A percentile compares a stretch with the other conserved stretches of the same genome.
These are phyloP conservation scores for Alisma plantagoaquatica DNA, from an alignment of 106 monocot genomes.

Conservation along the genomic window DNA sequence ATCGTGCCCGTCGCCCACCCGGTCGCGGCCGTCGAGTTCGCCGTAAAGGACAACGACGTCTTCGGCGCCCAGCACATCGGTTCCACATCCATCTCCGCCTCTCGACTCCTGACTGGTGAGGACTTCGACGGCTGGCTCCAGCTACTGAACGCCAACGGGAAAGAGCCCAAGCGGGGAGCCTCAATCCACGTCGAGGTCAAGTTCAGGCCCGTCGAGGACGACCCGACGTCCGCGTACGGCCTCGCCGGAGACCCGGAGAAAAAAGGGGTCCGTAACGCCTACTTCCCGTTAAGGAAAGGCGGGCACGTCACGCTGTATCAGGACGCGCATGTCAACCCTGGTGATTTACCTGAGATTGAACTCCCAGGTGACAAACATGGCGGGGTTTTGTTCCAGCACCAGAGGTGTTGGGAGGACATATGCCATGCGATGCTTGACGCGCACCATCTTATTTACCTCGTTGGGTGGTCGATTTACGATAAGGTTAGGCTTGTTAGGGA, in stretches of 20 bases:
- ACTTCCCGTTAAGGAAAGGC: conserved; percentile 24
- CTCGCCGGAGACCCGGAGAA: conserved; percentile 10
- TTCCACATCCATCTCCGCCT: conserved; percentile 11
- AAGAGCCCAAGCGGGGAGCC: background rate
- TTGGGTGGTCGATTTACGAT: too few relatives aligned
- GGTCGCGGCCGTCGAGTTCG: conserved; percentile 27
- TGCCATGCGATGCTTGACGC: too few relatives aligned
- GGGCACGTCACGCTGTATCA: conserved; percentile 26
- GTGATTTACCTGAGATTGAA: too few relatives aligned
- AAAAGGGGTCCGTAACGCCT: conserved; percentile 13
- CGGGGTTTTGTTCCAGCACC: too few relatives aligned
- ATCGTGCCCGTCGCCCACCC: conserved; percentile 43
- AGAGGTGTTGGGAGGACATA: too few relatives aligned
- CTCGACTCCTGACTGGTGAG: background rate
- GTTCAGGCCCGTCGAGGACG: conserved; percentile 15
- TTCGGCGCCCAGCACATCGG: conserved; percentile 65
- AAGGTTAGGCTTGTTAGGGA: too few relatives aligned
- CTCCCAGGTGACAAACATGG: too few relatives aligned
- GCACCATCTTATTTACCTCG: too few relatives aligned
- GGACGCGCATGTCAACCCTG: too few relatives aligned
- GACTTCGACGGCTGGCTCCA: conserved; percentile 11
- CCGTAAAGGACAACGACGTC: conserved; percentile 58
- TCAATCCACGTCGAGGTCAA: conserved; percentile 10
- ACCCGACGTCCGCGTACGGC: background rate
- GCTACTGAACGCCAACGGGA: conserved; percentile 7